phyloP scores from a whole-genome alignment of 1,284 basidiomycete genomes.

The Boletus albobrunnescens region DNA sequence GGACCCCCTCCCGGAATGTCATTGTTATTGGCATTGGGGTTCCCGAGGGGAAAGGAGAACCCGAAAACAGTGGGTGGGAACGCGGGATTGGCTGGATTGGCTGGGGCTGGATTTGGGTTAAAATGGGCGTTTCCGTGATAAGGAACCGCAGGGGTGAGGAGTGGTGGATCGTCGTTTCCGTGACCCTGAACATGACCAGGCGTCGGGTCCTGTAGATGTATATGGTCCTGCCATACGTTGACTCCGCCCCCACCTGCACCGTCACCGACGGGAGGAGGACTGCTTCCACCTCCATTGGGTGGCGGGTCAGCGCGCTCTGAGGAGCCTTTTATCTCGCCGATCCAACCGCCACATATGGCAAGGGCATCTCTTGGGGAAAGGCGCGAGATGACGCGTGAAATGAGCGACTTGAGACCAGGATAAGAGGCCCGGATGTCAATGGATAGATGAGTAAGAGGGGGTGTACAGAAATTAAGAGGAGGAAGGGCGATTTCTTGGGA shows the following conservation, averaged over 20 bases:
- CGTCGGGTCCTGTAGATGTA: constrained; percentile 4
- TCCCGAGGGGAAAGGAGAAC: constrained; percentile 12
- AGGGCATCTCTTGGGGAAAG: constrained; percentile 22
- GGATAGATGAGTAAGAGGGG: constrained; percentile 48
- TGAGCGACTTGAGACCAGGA: constrained; percentile 11
- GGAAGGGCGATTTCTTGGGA: constrained; percentile 27
- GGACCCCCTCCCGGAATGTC: constrained; percentile 1
- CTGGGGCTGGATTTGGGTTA: not conserved
- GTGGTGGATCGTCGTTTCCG: constrained; percentile 11
- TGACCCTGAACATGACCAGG: not conserved
- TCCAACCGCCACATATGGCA: constrained; percentile 29
- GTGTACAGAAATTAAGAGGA: constrained; percentile 34
- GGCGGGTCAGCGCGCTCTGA: constrained; percentile 4
- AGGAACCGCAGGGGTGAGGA: constrained; percentile 12
- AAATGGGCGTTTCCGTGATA: constrained; percentile 8
- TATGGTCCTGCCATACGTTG: constrained; percentile 10
- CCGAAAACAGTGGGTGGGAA: constrained; percentile 8
- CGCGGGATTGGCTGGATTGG: constrained; percentile 7
- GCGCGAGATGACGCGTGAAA: constrained; percentile 18
- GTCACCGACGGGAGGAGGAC: not conserved
- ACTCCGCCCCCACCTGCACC: not conserved
- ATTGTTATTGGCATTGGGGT: constrained; percentile 1
- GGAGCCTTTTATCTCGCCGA: constrained; percentile 22
- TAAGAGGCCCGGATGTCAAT: constrained; percentile 44
- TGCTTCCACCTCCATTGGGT: not conserved